Base-by-base conservation (phyloP, 345 rosid genomes). In the Hypericum perforatum region DNA sequence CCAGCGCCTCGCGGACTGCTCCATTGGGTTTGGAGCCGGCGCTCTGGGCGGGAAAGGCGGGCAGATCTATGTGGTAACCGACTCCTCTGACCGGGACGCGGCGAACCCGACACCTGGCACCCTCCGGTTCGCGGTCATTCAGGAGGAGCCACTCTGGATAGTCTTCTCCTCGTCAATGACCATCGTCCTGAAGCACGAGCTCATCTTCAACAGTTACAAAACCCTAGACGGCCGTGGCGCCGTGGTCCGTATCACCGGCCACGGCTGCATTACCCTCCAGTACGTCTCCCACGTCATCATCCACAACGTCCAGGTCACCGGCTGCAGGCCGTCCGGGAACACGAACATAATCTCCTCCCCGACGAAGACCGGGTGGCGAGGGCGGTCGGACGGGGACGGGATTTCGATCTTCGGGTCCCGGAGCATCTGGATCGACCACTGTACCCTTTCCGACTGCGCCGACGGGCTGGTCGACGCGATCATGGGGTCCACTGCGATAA, bases 81-180 rank as follows among this genome's bases (percentile, higher is more conserved):
- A 67, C 48, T 55, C 63, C 4, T 42, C 15, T 6, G 52, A 58
- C 32, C 56, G 58, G 29, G 64, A 62, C 48, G 60, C 67, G 11
- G 53, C 48, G 9, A 62, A 54, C 57, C 72, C 68, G 15, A 49
- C 12, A 29, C 72, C 58, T 0, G 68, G 68, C 44, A 68, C 64
- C 0, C 60, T 68, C 55, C 60, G 64, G 7, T 59, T 58, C 12
- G 72, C 60, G 39, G 67, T 43, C 38, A 58, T 68, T 16, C 68
- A 53, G 12, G 68, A 62, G 9, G 64, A 58, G 40, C 68, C 72
- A 6, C 55, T 62, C 6, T 68, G 67, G 68, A 68, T 68, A 56
- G 49, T 58, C 56, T 68, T 68, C 53, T 51, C 49, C 11, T 14
- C 48, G 0, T 59, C 53, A 49, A 63, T 62, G 72, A 60, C 53